Base-by-base conservation (phyloP, 768 basidiomycete genomes). In the Sarcomyxa edulis region DNA sequence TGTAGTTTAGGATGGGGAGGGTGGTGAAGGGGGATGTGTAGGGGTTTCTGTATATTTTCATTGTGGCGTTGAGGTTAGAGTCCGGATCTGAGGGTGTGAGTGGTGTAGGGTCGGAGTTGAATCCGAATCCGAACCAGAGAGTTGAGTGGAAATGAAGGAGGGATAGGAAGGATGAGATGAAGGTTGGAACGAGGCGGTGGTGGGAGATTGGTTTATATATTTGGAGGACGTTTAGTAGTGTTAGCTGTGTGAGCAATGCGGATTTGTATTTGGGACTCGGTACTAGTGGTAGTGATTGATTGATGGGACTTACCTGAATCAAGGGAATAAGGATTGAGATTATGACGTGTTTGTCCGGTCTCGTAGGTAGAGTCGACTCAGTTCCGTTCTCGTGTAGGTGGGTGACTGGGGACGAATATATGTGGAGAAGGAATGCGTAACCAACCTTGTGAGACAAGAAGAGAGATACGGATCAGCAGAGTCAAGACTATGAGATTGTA, bases 321-420 rank as follows among this genome's bases (percentile, higher is more conserved):
- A 89, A 68, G 3, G 87, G 87, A 19, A 88, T 68, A 5, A 79
- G 58, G 39, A 89, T 76, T 6, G 81, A 84, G 42, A 88, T 66
- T n/a, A 85, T 63, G 18, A 77, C 76, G 50, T 89, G 83, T 34
- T 75, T 72, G 48, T 86, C 84, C 4, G 85, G 87, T 30, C 85
- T 66, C 7, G 82, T 72, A 0, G 76, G 77, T 3, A 65, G 51
- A 2, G 62, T 68, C n/a, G n/a, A n/a, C 3, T 60, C 54, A 4
- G 63, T 51, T 39, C 66, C 71, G 48, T 59, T 55, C n/a, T n/a
- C n/a, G n/a, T n/a, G n/a, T 7, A 59, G 54, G 53, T 84, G 81
- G 5, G 80, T 72, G 27, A 78, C 50, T 0, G 82, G 80, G 2
- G 79, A 77, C 0, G 82, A 75, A 60, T 86, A 87, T 6, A 85